A percentile compares a stretch with the other conserved stretches of the same genome.
Conservation (phyloP, 1,284 basidiomycete genomes). For the Cryptococcus wingfieldii region DNA sequence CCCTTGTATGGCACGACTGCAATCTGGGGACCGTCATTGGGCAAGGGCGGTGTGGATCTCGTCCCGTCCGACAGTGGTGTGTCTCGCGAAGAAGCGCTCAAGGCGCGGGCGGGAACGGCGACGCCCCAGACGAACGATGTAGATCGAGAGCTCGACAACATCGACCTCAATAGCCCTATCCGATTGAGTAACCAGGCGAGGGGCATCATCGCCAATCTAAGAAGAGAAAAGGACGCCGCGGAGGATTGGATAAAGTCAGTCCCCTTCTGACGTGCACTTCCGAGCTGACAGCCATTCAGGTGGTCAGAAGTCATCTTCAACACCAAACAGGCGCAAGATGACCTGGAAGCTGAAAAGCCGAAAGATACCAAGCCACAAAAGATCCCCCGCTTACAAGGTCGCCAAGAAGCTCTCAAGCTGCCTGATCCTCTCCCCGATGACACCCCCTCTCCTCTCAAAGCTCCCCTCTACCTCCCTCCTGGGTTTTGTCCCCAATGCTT, state of each 20-base stretch:
- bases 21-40: conserved; percentile 77
- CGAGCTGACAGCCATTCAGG: conserved; percentile 6
- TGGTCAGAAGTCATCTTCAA: conserved; percentile 46
- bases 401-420: conserved; percentile 5
- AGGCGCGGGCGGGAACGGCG: conserved; percentile 25
- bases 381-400: conserved; percentile 1
- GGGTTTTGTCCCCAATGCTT: conserved; percentile 75
- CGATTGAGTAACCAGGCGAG: conserved; percentile 77
- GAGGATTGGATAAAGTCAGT: conserved; percentile 73
- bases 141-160: conserved; percentile 50
- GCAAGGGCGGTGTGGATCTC: conserved; percentile 78
- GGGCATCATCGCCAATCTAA: conserved; percentile 73
- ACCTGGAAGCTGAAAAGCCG: conserved; percentile 13
- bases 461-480: conserved; percentile 50
- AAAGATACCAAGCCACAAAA: background rate
- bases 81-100: conserved; percentile 11
- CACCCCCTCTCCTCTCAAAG: conserved; percentile 19
- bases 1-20: conserved; percentile 72
- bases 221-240: conserved; percentile 86
- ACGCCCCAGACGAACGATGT: conserved; percentile 27
- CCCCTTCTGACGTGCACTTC: background rate
- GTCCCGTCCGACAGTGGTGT: conserved; percentile 48
- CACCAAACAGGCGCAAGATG: conserved; percentile 34
- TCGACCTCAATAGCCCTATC: conserved; percentile 85
- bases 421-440: conserved; percentile 24